Conservation (phyloP, 1,284 basidiomycete genomes). For the Boletellus sp. region DNA sequence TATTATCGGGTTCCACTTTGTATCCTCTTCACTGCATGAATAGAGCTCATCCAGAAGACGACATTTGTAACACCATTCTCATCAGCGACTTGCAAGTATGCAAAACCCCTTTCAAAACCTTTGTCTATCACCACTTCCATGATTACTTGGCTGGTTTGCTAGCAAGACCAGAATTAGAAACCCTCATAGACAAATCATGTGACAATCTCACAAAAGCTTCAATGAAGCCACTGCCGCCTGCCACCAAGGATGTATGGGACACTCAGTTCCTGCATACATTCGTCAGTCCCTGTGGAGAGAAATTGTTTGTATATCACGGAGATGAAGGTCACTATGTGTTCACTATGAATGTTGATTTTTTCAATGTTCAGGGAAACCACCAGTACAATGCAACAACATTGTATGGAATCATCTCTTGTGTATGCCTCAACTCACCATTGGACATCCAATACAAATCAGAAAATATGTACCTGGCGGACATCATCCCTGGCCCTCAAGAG, state of each 20-base stretch:
- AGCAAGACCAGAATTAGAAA: not conserved
- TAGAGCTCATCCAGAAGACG: too few relatives aligned
- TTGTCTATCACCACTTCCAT: constrained; percentile 3
- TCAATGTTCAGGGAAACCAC: not conserved
- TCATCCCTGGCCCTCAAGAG: not conserved
- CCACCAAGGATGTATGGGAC: constrained; percentile 4
- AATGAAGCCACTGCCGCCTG: too few relatives aligned
- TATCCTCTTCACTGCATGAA: too few relatives aligned
- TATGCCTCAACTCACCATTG: constrained; percentile 29
- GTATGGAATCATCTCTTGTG: constrained; percentile 4
- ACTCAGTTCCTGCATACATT: not conserved
- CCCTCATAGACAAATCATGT: not conserved
- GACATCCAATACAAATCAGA: constrained; percentile 26
- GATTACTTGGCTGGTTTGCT: not conserved
- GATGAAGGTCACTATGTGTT: not conserved
- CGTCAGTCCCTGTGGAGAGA: not conserved
- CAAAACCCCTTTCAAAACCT: constrained; percentile 3
- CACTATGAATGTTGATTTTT: constrained; percentile 1
- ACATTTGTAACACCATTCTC: too few relatives aligned
- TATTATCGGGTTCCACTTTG: too few relatives aligned
- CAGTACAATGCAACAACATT: not conserved
- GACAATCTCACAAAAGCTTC: not conserved
- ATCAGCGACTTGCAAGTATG: too few relatives aligned
- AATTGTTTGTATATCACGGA: not conserved
- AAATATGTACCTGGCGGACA: constrained; percentile 29